Base-by-base conservation (phyloP, 345 rosid genomes). In the Eucalyptus camaldulensis region DNA sequence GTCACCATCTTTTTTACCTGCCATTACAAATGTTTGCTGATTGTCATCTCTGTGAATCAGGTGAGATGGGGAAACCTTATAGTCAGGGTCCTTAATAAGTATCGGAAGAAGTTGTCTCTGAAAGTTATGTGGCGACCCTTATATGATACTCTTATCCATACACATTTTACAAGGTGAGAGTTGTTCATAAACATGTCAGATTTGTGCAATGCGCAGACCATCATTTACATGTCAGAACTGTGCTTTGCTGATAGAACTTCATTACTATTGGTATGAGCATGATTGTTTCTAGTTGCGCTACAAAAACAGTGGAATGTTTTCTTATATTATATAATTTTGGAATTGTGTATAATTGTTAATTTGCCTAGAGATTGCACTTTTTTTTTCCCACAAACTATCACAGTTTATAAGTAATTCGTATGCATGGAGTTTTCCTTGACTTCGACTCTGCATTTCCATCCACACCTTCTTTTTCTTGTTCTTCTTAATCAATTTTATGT, bases 21-120 rank as follows among this genome's bases (percentile, higher is more conserved):
- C 40, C 49, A n/a, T 87, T 90, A 27, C 62, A 72, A 72, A 60
- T 67, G 31, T 87, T 91, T 90, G 88, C 67, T 62, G 56, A 65
- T 72, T 89, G 58, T 87, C 50, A 44, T 90, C 88, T 54, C 67
- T 88, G 90, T 91, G 87, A 86, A 87, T 92, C 91, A 98, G 99
- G 98, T 97, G 93, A 95, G 99, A 93, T 98, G 99, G 99, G 98
- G 99, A 91, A 94, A 93, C 92, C 86, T 95, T 87, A 91, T 96
- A 93, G 96, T 95, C 90, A 95, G 95, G 92, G 76, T 98, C 90
- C 95, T 97, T 88, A 97, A 96, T 90, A 95, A 94, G 92, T 96
- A 94, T 81, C 94, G 95, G 56, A 96, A 94, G 94, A 95, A 95
- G 94, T 90, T 98, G 94, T 89, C 94, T 87, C 89, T 97, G 94